Percentiles rank a stretch among this genome's conserved stretches.
Conservation (phyloP, 1,284 basidiomycete species). For the Neonothopanus nambi region DNA sequence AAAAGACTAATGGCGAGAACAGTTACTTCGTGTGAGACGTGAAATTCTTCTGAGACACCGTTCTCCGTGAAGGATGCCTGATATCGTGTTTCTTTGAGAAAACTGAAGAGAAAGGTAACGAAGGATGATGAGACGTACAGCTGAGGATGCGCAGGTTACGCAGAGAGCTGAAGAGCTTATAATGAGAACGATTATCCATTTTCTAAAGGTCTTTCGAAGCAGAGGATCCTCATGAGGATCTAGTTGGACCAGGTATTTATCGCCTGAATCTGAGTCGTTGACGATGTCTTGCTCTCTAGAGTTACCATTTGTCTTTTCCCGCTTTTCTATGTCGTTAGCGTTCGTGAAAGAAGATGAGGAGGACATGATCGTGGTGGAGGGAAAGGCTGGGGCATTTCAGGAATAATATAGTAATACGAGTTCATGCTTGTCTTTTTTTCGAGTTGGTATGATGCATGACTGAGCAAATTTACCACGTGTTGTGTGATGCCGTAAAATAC, state of each 20-base stretch:
- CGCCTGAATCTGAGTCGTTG: neutral
- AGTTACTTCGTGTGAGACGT: conserved; percentile 61
- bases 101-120: neutral
- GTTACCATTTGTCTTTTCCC: too few species aligned
- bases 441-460: too few species aligned
- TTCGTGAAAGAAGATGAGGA: too few species aligned
- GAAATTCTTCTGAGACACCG: conserved; percentile 59
- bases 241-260: conserved; percentile 6
- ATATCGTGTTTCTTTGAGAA: neutral
- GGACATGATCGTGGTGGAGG: too few species aligned
- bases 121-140: conserved; percentile 43
- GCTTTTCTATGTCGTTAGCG: too few species aligned
- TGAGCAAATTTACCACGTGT: too few species aligned
- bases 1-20: conserved; percentile 74
- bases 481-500: too few species aligned
- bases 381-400: too few species aligned
- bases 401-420: too few species aligned
- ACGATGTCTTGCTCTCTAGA: too few species aligned
- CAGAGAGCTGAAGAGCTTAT: conserved; percentile 59
- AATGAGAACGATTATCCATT: conserved; percentile 59
- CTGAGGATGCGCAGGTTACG: conserved; percentile 71
- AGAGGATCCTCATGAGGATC: conserved; percentile 48
- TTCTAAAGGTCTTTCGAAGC: conserved; percentile 41
- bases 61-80: conserved; percentile 69
- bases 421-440: too few species aligned